phyloP scores from a whole-genome alignment of 2,329 filamentous ascomycete genomes.

The Chaetomium sp. region DNA sequence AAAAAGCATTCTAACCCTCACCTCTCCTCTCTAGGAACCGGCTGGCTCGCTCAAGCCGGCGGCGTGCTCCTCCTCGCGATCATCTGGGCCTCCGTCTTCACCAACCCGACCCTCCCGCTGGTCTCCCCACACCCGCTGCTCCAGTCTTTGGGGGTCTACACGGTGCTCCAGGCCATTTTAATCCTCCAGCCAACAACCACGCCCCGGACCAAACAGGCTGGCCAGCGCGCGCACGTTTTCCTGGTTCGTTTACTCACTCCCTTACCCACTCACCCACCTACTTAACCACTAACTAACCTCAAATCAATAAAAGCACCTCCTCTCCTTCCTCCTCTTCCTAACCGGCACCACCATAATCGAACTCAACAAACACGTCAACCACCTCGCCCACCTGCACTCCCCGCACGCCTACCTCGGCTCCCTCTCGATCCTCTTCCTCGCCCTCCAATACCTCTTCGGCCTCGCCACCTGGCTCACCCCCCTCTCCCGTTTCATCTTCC shows the following conservation, averaged over 20 bases:
- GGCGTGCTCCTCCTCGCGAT: constrained; percentile 67
- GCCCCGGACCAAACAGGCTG: constrained; percentile 60
- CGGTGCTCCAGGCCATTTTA: constrained; percentile 73
- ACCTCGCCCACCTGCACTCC: constrained; percentile 68
- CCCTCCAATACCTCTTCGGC: constrained; percentile 70
- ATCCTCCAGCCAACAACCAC: constrained; percentile 83
- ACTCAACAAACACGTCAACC: constrained; percentile 71
- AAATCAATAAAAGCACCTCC: constrained; percentile 40
- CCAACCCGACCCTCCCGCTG: constrained; percentile 55
- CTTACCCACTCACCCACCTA: neutral
- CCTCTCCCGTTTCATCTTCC: constrained; percentile 49
- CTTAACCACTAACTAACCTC: neutral
- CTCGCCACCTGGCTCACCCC: constrained; percentile 78
- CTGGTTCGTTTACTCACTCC: neutral
- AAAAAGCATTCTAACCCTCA: neutral
- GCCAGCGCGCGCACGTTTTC: constrained; percentile 55
- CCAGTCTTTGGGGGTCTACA: constrained; percentile 59
- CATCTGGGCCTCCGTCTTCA: constrained; percentile 71
- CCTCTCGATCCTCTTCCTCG: constrained; percentile 61
- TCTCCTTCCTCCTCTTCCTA: constrained; percentile 55
- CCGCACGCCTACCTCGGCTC: constrained; percentile 79
- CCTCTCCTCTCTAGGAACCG: constrained; percentile 59
- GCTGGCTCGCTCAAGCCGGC: constrained; percentile 71
- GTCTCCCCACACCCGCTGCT: constrained; percentile 85
- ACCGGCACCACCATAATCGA: constrained; percentile 67